phyloP scores from a whole-genome alignment of 2,329 filamentous ascomycete genomes.

The Epichloe uncinata region DNA sequence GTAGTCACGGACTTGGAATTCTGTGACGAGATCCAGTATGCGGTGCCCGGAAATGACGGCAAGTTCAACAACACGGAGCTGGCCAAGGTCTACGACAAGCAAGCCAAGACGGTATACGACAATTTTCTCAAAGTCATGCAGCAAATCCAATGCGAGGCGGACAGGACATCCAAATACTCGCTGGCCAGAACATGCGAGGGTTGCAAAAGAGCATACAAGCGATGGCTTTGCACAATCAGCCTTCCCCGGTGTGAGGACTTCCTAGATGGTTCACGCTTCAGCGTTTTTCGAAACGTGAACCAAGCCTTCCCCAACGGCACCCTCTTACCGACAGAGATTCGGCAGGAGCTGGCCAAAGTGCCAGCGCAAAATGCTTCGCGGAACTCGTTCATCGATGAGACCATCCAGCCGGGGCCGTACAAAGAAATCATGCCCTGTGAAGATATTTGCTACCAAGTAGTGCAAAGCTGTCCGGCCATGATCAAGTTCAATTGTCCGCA shows the following conservation, averaged over 20 bases:
- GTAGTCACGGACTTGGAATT: constrained; percentile 76
- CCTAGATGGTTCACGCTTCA: constrained; percentile 32
- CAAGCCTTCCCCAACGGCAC: constrained; percentile 60
- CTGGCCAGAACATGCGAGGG: constrained; percentile 63
- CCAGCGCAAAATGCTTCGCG: constrained; percentile 38
- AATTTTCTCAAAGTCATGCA: constrained; percentile 73
- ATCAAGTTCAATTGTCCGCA: constrained; percentile 66
- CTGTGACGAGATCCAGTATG: constrained; percentile 79
- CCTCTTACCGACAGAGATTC: constrained; percentile 26
- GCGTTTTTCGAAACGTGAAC: constrained; percentile 52
- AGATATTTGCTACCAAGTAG: constrained; percentile 75
- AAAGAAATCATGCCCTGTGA: constrained; percentile 85
- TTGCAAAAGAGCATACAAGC: constrained; percentile 72
- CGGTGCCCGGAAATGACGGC: constrained; percentile 67
- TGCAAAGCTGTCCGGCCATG: constrained; percentile 67
- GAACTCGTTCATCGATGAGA: constrained; percentile 57
- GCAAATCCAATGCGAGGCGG: constrained; percentile 75
- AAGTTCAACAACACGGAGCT: constrained; percentile 50
- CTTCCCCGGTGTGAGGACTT: constrained; percentile 91
- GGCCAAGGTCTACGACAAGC: constrained; percentile 62
- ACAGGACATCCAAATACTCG: constrained; percentile 62
- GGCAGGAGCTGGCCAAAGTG: constrained; percentile 9
- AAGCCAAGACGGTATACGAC: constrained; percentile 54
- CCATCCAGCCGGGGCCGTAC: constrained; percentile 74
- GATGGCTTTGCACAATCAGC: constrained; percentile 86